A percentile compares a stretch with the other conserved stretches of the same genome.
Conservation (phyloP, 495 filamentous ascomycete species). For the Daldinia concentrica region DNA sequence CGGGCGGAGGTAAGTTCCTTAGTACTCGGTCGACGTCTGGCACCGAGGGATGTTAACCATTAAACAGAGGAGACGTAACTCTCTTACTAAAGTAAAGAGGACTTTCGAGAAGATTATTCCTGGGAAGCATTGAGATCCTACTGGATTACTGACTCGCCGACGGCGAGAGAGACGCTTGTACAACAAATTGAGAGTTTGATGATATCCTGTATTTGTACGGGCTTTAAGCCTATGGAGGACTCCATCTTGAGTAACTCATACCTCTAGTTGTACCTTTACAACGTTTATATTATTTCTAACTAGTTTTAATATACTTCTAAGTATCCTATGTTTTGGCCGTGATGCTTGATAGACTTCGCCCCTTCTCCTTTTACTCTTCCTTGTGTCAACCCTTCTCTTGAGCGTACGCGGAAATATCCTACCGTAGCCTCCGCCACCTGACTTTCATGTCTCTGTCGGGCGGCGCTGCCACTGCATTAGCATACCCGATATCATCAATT, state of each 20-base stretch:
- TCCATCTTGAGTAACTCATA: background rate
- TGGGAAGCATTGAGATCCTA: conserved; percentile 37
- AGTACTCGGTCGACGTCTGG: too few relatives aligned
- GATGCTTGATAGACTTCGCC: too few relatives aligned
- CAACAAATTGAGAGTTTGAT: background rate
- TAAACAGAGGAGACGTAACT: conserved; percentile 24
- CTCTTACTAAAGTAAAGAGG: conserved; percentile 37
- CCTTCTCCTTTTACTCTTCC: too few relatives aligned
- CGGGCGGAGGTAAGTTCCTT: conserved; percentile 35
- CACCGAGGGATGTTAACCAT: conserved; percentile 4
- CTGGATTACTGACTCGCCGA: background rate
- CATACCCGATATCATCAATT: too few relatives aligned
- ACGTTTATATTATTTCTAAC: too few relatives aligned
- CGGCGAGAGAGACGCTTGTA: background rate
- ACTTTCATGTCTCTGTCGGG: too few relatives aligned
- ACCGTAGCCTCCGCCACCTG: too few relatives aligned
- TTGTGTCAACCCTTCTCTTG: too few relatives aligned
- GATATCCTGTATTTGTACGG: background rate
- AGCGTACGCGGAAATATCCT: too few relatives aligned
- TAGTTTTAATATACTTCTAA: too few relatives aligned
- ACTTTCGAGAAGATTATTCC: conserved; percentile 41
- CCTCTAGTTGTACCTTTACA: background rate
- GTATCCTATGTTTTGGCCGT: too few relatives aligned
- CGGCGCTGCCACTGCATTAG: too few relatives aligned
- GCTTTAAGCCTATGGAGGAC: background rate